A percentile compares a stretch with the other conserved stretches of the same genome.
Conservation (phyloP, 148 eudicot genomes). For the Nyssa sinensis region DNA sequence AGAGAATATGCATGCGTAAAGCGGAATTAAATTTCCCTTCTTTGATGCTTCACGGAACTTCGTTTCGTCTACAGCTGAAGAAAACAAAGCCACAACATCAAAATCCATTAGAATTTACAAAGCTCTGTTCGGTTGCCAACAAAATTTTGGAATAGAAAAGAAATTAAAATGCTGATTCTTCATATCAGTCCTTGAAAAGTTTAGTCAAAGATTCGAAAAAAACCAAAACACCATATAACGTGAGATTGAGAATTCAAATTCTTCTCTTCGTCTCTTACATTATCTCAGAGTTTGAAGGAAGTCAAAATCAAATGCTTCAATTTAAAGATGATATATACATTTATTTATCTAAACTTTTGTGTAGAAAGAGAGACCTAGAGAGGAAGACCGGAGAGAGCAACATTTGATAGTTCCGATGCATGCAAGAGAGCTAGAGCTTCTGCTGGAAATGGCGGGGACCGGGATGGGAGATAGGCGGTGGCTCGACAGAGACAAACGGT, state of each 20-base stretch:
- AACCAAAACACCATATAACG: too few relatives aligned
- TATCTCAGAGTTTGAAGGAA: too few relatives aligned
- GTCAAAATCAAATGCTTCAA: too few relatives aligned
- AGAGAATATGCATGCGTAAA: constrained; percentile 56
- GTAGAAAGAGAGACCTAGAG: constrained; percentile 23
- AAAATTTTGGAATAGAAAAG: neutral
- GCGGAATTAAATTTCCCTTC: constrained; percentile 59
- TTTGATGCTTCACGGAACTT: constrained; percentile 52
- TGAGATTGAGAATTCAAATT: too few relatives aligned
- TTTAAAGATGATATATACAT: too few relatives aligned
- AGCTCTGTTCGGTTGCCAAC: neutral
- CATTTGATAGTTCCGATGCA: constrained; percentile 24
- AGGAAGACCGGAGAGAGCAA: constrained; percentile 29
- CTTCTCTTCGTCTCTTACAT: too few relatives aligned
- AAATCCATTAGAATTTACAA: neutral
- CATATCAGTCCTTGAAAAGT: too few relatives aligned
- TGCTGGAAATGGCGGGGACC: constrained; percentile 14
- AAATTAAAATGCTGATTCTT: neutral
- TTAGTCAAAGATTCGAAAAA: too few relatives aligned
- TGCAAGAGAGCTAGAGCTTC: constrained; percentile 5
- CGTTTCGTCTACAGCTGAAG: constrained; percentile 30
- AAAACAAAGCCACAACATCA: neutral
- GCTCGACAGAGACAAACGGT: constrained; percentile 19
- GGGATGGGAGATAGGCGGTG: constrained; percentile 18
- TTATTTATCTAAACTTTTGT: neutral